These are phyloP conservation scores for Bidens hawaiensis DNA, from an alignment of 140 eudicot species.

Conservation along the genomic window DNA sequence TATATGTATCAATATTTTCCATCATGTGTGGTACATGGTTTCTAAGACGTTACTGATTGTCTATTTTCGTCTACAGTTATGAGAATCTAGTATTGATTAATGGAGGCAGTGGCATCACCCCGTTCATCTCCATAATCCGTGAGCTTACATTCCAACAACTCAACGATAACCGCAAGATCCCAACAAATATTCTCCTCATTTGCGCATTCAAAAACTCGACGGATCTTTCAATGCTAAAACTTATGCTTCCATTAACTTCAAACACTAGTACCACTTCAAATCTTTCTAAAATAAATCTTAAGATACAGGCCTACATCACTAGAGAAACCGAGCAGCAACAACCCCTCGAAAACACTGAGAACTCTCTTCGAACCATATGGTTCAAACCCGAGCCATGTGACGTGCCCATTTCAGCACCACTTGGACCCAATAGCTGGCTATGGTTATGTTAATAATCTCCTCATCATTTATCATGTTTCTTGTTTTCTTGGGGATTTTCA, in stretches of 20 bases:
- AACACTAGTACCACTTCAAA: slow-evolving; percentile 21
- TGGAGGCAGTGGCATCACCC: slow-evolving; percentile 74
- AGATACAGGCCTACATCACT: slow-evolving; percentile 64
- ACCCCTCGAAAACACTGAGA: slow-evolving; percentile 22
- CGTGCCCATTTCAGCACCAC: slow-evolving; percentile 40
- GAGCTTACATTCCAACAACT: slow-evolving; percentile 37
- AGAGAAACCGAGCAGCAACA: slow-evolving; percentile 41
- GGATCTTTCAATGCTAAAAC: slow-evolving; percentile 57
- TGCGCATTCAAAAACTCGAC: slow-evolving; percentile 51
- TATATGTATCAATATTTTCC: too few species aligned
- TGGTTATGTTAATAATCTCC: slow-evolving; percentile 52
- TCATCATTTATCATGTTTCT: slow-evolving; percentile 62
- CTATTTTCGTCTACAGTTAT: too few species aligned
- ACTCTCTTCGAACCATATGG: slow-evolving; percentile 37
- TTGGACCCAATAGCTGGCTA: slow-evolving; percentile 61
- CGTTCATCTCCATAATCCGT: slow-evolving; percentile 67
- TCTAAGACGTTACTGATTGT: too few species aligned
- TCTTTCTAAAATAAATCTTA: slow-evolving; percentile 33
- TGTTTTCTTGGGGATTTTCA: slow-evolving; percentile 44
- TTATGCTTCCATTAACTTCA: slow-evolving; percentile 47
- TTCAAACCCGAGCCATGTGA: slow-evolving; percentile 45
- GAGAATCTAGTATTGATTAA: slow-evolving; percentile 61
- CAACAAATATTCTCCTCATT: slow-evolving; percentile 38
- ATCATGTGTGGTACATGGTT: too few species aligned
- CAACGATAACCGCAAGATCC: slow-evolving; percentile 27